A percentile compares a stretch with the other conserved stretches of the same genome.
These are phyloP conservation scores for Nephelium lappaceum DNA, from an alignment of 345 rosid species.

Conservation along the genomic window DNA sequence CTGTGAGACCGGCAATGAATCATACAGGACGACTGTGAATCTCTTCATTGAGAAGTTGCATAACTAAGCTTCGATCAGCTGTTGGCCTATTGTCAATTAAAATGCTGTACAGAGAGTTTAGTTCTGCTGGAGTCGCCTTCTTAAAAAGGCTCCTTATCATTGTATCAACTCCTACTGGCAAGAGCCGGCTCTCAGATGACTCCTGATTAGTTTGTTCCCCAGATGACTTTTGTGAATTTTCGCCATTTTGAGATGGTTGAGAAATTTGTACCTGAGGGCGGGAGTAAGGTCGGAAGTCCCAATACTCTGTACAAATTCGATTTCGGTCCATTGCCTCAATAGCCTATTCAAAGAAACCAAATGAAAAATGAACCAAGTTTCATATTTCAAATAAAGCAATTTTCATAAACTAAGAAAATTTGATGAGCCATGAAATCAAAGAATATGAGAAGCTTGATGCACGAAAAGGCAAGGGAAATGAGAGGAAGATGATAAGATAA, in stretches of 20 bases:
- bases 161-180: conserved; percentile 41
- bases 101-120: conserved; percentile 47
- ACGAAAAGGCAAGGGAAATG: not conserved
- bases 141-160: conserved; percentile 56
- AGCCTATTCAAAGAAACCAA: conserved; percentile 50
- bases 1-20: conserved; percentile 23
- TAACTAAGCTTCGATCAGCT: conserved; percentile 39
- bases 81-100: conserved; percentile 41
- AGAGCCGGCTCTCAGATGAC: conserved; percentile 25
- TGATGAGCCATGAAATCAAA: not conserved
- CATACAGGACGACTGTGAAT: conserved; percentile 52
- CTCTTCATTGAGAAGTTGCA: conserved; percentile 61
- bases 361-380: not conserved
- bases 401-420: not conserved
- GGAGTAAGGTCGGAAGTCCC: conserved; percentile 96
- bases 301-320: conserved; percentile 87
- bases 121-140: conserved; percentile 75
- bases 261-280: conserved; percentile 75
- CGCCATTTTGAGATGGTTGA: conserved; percentile 42
- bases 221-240: conserved; percentile 22
- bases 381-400: not conserved
- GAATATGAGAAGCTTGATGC: not conserved
- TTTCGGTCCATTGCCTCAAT: conserved; percentile 82
- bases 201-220: conserved; percentile 28
- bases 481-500: not conserved